Evolutionary conservation across 2,329 filamentous ascomycete species (phyloP), one percentile per base, ranked within the genome.

Genomic region (Magnaporthiopsis rhizophila): DNA sequence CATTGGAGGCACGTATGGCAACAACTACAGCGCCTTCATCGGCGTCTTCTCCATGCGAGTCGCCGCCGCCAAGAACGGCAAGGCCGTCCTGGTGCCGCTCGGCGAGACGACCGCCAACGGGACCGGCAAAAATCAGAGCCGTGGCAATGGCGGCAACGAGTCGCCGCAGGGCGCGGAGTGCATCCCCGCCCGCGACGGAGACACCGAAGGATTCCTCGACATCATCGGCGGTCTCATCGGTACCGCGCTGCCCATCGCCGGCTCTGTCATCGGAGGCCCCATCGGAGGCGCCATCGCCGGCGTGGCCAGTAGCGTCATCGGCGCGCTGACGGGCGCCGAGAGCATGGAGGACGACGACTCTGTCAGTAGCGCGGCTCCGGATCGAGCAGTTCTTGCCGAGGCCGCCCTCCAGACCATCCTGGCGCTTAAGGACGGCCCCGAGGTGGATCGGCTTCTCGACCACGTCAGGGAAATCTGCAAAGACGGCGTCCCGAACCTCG

Each of bases 331-430:
- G 1, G 24, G 21, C 21, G 13, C 57, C 18, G 61, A 58, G 8
- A 30, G 59, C 26, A 32, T 58, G 28, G 63, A 36, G 45, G 61
- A 65, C 28, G 61, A 62, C 28, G 60, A 13, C 21, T 53, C 45
- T 5, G 6, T 21, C 2, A 26, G 50, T 30, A 30, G 62, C 11
- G 65, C 65, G 13, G 58, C 65, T 30, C 64, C 68, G 1, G 65
- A 70, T 63, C 69, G 69, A 11, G 69, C 69, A 0, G 36, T 71
- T 0, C 65, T 71, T 24, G 66, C 69, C 32, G 68, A 71, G 59
- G 66, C 68, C 15, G 63, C 68, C 4, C 65, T 71, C 2, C 66
- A 70, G 53, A 66, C 69, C 2, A 28, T 71, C 21, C 7, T 66
- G 21, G 57, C 59, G 26, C 62, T 67, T 28, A 58, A 67, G 3